Evolutionary conservation across 2,329 filamentous ascomycete species (phyloP).

Genomic region (Beauveria caledonica): DNA sequence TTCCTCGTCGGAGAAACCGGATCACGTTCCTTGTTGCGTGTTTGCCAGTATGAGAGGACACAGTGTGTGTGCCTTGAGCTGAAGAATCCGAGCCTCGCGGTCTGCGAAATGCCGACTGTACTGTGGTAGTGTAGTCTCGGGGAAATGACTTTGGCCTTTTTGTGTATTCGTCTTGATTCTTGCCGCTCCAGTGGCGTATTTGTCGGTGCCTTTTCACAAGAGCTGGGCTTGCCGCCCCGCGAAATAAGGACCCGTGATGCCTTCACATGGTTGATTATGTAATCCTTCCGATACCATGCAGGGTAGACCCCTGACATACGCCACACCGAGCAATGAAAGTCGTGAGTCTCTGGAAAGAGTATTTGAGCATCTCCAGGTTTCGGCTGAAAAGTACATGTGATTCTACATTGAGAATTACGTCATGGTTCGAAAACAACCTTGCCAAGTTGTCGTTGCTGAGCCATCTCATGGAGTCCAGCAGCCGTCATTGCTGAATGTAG

Average conservation of each 20-base stretch:
- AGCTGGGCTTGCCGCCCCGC: neutral
- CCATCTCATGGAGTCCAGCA: no score
- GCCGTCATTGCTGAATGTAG: no score
- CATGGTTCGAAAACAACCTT: no score
- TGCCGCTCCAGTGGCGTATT: neutral
- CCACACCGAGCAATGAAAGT: no score
- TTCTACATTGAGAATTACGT: no score
- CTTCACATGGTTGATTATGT: conserved; percentile 3
- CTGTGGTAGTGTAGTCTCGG: neutral
- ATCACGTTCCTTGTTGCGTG: conserved; percentile 5
- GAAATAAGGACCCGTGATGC: neutral
- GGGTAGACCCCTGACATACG: neutral
- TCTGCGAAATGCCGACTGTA: neutral
- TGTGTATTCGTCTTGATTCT: neutral
- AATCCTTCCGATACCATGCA: neutral
- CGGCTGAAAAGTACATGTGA: no score
- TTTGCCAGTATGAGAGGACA: neutral
- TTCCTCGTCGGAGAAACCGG: neutral
- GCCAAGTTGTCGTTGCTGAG: no score
- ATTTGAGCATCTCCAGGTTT: no score
- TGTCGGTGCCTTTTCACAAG: neutral
- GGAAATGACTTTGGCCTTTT: neutral
- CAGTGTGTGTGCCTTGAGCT: neutral
- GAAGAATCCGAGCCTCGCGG: neutral
- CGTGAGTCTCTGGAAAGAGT: no score